A percentile compares a stretch with the other conserved stretches of the same genome.
Conservation (phyloP, 1,139 yeast species). For the Diutina pseudorugosa region DNA sequence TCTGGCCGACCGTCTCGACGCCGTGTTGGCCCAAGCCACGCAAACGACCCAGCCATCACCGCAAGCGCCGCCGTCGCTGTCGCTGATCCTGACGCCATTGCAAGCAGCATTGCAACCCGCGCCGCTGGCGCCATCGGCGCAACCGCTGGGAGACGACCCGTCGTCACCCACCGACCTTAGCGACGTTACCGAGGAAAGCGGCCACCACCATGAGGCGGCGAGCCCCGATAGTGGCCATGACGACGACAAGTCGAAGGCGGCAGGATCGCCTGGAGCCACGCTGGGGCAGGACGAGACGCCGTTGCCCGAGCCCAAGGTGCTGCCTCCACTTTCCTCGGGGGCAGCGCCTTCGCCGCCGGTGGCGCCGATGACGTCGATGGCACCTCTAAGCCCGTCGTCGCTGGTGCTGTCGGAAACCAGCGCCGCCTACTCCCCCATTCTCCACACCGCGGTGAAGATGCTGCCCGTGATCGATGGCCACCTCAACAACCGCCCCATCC, state of each 20-base stretch:
- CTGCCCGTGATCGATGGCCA: slow-evolving; percentile 2
- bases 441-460: slow-evolving; percentile 2
- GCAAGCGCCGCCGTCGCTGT: not conserved
- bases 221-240: not conserved
- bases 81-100: not conserved
- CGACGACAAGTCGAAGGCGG: not conserved
- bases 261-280: not conserved
- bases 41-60: not conserved
- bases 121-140: not conserved
- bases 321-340: not conserved
- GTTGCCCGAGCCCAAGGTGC: not conserved
- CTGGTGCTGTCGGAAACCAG: not conserved
- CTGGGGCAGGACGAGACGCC: not conserved
- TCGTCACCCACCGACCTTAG: not conserved
- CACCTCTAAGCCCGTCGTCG: not conserved
- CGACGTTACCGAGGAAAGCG: slow-evolving; percentile 1
- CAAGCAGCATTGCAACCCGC: not conserved
- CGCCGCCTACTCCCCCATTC: slow-evolving; percentile 1
- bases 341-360: not conserved
- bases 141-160: not conserved
- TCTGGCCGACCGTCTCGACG: not conserved
- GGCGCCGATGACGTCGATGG: not conserved
- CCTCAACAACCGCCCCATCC: not conserved
- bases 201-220: not conserved
- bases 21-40: not conserved